phyloP scores from a whole-genome alignment of 352 stramenopile species.

The Phytophthora uliginosa region DNA sequence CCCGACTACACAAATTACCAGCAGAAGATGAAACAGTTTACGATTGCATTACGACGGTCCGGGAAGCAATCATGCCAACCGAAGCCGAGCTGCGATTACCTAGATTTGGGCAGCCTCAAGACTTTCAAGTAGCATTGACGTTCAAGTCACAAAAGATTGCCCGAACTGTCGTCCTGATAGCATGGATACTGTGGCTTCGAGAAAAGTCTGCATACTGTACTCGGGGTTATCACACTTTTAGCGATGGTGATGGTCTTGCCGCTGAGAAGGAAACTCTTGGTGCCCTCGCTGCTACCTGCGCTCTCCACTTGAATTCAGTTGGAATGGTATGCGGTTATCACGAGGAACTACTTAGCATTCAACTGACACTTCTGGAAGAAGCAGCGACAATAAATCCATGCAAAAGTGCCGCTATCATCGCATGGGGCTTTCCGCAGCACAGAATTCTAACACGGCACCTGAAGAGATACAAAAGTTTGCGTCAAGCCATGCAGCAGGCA shows the following conservation, averaged over 20 bases:
- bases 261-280: conserved; percentile 19
- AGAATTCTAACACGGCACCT: conserved; percentile 44
- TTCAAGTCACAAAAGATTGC: conserved; percentile 33
- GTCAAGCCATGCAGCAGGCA: conserved; percentile 19
- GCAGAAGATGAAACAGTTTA: conserved; percentile 8
- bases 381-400: conserved; percentile 27
- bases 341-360: conserved; percentile 40
- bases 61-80: background rate
- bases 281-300: conserved; percentile 44
- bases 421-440: conserved; percentile 40
- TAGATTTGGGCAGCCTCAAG: background rate
- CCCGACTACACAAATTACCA: background rate
- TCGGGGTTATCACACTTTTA: conserved; percentile 24
- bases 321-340: conserved; percentile 19
- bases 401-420: conserved; percentile 38
- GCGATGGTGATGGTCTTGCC: background rate
- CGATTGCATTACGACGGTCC: conserved; percentile 13
- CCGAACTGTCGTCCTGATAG: conserved; percentile 39
- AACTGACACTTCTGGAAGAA: conserved; percentile 55
- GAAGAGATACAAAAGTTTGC: conserved; percentile 45
- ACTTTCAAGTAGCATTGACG: background rate
- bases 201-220: conserved; percentile 43
- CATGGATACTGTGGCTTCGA: conserved; percentile 55
- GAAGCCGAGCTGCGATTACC: conserved; percentile 4
- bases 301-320: conserved; percentile 49